Evolutionary conservation across 108 stramenopile species (phyloP), one percentile per base, ranked within the genome.

Genomic region (Nannochloropsis salina): DNA sequence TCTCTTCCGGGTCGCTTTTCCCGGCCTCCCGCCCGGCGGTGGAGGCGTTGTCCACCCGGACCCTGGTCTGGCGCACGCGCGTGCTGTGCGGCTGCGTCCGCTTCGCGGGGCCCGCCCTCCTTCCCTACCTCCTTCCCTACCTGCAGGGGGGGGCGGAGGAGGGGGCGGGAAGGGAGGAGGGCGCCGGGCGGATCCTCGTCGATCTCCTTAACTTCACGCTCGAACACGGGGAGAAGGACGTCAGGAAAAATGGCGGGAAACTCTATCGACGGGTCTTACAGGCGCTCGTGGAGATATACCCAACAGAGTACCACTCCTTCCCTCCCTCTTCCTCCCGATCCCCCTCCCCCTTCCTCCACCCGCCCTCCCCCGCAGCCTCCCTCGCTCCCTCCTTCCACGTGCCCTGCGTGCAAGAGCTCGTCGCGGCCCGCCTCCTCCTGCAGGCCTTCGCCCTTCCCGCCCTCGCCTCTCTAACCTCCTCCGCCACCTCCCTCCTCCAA

Each of bases 201-300:
- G 44, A 44, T 47, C 43, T 81, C 44, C 81, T 88, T 15, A 20
- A 80, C 45, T 84, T 47, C 31, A 84, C 84, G 11, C 41, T 88
- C 42, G 45, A 80, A 42, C 84, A 88, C 43, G 42, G 20, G 8
- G 80, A 88, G 82, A 88, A 85, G 82, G 61, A 40, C 21, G 84
- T 81, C 20, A 84, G 88, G 47, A 88, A 88, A 51, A 42, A 74
- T 12, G 84, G 84, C 6, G 80, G 88, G 31, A 88, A 88, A 82
- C 47, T 88, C 81, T 84, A 85, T 3, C 43, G 84, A 22, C 84
- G 84, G 81, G 81, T 82, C 10, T 82, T 88, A 5, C 45, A 81
- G 42, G 88, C 84, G 9, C 88, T 88, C 41, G 42, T 80, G 9
- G 88, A 88, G 88, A 41, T 85, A 8, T 31, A 44, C 31, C 82